phyloP scores from a whole-genome alignment of 257 asterid species.

The Petrea volubilis region DNA sequence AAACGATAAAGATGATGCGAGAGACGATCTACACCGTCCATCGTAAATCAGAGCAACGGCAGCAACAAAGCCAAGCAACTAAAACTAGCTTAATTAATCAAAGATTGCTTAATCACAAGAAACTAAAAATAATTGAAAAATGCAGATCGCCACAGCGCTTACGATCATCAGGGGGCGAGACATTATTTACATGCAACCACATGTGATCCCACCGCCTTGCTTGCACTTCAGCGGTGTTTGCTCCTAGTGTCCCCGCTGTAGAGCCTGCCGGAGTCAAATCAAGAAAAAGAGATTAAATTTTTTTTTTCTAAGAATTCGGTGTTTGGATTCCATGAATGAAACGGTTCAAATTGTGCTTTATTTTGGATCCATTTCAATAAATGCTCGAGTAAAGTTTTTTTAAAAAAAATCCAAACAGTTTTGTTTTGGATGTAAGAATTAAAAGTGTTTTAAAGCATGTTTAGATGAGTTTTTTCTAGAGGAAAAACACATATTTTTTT shows the following conservation, averaged over 20 bases:
- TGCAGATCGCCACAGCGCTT: neutral
- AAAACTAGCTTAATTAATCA: neutral
- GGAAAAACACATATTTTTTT: no score
- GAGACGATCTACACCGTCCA: conserved; percentile 18
- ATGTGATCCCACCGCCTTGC: neutral
- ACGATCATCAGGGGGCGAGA: neutral
- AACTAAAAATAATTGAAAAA: neutral
- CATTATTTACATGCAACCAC: conserved; percentile 41
- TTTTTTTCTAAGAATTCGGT: no score
- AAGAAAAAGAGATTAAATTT: neutral
- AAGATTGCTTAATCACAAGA: neutral
- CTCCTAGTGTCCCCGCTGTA: conserved; percentile 88
- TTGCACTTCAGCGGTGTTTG: conserved; percentile 56
- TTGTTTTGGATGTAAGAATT: no score
- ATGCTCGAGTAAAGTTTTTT: no score
- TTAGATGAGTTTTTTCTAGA: no score
- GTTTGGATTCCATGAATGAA: no score
- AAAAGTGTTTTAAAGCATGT: no score
- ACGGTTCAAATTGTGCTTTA: no score
- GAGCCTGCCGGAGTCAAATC: conserved; percentile 53
- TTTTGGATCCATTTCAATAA: no score
- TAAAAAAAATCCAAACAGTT: no score
- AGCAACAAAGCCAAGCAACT: neutral
- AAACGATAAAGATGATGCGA: neutral
- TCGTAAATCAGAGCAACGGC: conserved; percentile 2